Base-by-base conservation (phyloP, 116 monocot genomes). In the Dioscorea cayenensis region DNA sequence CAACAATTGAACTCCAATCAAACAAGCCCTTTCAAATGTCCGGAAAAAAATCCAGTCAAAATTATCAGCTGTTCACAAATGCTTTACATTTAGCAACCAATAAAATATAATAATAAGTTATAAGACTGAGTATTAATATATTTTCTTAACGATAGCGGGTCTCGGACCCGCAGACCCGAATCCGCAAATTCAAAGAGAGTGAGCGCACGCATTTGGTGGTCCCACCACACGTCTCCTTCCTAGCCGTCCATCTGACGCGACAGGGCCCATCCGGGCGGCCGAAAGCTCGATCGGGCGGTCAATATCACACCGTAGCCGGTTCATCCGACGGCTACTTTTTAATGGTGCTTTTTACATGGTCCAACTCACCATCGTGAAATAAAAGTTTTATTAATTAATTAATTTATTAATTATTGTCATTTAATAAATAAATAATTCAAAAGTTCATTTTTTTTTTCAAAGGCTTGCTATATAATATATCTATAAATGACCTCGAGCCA, bases 261-360 rank as follows among this genome's bases (percentile, higher is more conserved):
- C 67, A 19, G 20, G 38, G 48, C 36, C 67, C 36, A 67, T 48
- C 67, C 16, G n/a, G 55, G n/a, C n/a, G 2, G n/a, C 67, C 67
- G 67, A 67, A 67, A 67, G 67, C 19, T 36, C n/a, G n/a, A 43
- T 43, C 66, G n/a, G 19, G 48, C 38, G 67, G 67, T 22, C 38
- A n/a, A 21, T 18, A 37, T 67, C 55, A 20, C 36, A 38, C 48
- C 11, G 14, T 43, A 49, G 13, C 37, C 38, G 67, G 67, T 67
- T 18, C 43, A 67, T 67, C 67, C 38, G 21, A 43, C 67, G 67
- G 43, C 22, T 19, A 18, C 16, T n/a, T 43, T 67, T 43, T 49
- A 10, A 17, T 67, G 37, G 20, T 48, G 67, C 11, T 20, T 67
- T 32, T 20, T 38, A 8, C 67, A 19, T 6, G 9, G 36, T 20